Evolutionary conservation across 2,329 filamentous ascomycete genomes (phyloP), one percentile per base, ranked within the genome.

Genomic region (Calonectria multiphialidica): DNA sequence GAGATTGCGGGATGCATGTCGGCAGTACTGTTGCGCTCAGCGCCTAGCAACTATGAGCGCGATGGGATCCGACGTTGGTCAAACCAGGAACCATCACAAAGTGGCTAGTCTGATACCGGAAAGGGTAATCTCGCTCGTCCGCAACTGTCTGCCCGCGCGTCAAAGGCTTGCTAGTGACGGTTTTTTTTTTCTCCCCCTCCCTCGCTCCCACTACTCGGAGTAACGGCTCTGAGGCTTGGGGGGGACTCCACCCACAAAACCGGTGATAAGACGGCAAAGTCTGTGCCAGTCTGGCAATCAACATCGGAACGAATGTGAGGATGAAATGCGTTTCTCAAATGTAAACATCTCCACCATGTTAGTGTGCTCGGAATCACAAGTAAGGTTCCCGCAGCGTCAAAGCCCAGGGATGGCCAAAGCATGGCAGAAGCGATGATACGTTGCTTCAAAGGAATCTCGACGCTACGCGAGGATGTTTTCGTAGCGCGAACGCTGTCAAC

Each of bases 1-100:
- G 66, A 68, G 45, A 68, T 62, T 68, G 66, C 45, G 66, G 55
- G 55, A 68, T 50, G 42, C 66, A 40, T 23, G 66, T 42, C 37
- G 66, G 45, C 42, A 61, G 44, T 23, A 25, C 55, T 61, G 25
- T 55, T 61, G 42, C 44, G 40, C 16, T 47, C 35, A 66, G 33
- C 44, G 30, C 57, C 45, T 40, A 62, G 15, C 13, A 71, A 47
- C 63, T 50, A 49, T 35, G 53, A 45, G 45, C 35, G 25, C 45
- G 40, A 45, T 30, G 63, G 23, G 68, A 66, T 66, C 53, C 28
- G 62, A 62, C 63, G 53, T 62, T 62, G 44, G 63, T 45, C 40
- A 66, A 70, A 70, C 62, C 68, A 61, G 42, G 49, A 59, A 64
- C 35, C 8, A n/a, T 57, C 37, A 16, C 35, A 35, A 13, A 28